A percentile compares a stretch with the other conserved stretches of the same genome.
Evolutionary conservation across 2,329 filamentous ascomycete genomes (phyloP).

Genomic region (Colletotrichum theobromicola): DNA sequence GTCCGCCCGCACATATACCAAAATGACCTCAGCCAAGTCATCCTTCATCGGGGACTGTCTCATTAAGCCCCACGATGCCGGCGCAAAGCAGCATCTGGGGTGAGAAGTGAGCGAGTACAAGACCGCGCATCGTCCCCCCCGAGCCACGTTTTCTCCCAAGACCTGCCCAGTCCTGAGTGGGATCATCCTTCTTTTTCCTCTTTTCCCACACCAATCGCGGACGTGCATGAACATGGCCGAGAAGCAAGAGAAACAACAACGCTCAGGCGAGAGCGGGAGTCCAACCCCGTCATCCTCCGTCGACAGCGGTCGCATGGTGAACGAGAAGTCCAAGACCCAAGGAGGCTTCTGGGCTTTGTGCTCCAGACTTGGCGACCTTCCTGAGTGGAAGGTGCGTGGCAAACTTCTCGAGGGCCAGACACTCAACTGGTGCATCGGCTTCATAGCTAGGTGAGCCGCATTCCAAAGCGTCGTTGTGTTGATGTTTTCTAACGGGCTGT

Average conservation of each 20-base stretch:
- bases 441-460: too few relatives aligned
- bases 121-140: neutral
- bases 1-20: neutral
- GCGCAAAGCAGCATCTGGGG: neutral
- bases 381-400: slow-evolving; percentile 28
- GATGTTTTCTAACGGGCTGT: too few relatives aligned
- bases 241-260: slow-evolving; percentile 14
- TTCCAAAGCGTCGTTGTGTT: too few relatives aligned
- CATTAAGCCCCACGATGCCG: neutral
- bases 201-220: neutral
- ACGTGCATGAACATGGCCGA: slow-evolving; percentile 2
- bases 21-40: slow-evolving; percentile 22
- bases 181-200: neutral
- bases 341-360: slow-evolving; percentile 20
- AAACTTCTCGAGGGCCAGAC: slow-evolving; percentile 24
- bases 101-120: slow-evolving; percentile 14
- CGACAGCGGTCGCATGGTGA: slow-evolving; percentile 1
- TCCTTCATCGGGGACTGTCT: neutral
- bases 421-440: slow-evolving; percentile 31
- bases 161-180: neutral
- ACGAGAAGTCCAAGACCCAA: neutral
- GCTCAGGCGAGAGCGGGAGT: neutral
- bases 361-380: slow-evolving; percentile 26
- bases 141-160: neutral
- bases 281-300: neutral